Evolutionary conservation across 768 basidiomycete species (phyloP), one percentile per base, ranked within the genome.

Genomic region (Boletales sp.): DNA sequence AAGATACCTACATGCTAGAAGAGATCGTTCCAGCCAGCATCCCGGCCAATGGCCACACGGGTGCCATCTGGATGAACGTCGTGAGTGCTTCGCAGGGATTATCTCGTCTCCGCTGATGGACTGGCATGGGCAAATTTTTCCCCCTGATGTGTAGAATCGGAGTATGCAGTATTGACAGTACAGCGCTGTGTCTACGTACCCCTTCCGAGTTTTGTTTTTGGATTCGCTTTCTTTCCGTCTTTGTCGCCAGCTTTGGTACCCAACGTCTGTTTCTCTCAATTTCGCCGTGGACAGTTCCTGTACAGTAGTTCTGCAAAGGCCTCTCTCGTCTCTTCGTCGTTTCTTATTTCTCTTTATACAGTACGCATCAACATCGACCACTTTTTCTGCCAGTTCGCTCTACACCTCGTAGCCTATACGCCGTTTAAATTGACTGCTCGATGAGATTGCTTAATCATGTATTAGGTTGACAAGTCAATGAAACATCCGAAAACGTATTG

Each of bases 1-100:
- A 81, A 48, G 83, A 87, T 45, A 74, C 80, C 45, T 89, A 79
- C 57, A 79, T 87, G 73, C 74, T 82, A 34, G 87, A 87, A 61
- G 86, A 87, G 70, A 79, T 81, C 52, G 79, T 81, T 45, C 65
- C 65, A 39, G 63, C 65, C 21, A 66, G 60, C 40, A 40, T 56
- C 29, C 68, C 67, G n/a, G 47, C 55, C 49, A 66, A 59, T 41
- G 58, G 60, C n/a, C 61, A 69, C 46, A 36, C 67, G 29, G 65
- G 65, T 54, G 64, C 63, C 48, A 63, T 72, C 53, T 75, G 74
- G 80, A 69, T 74, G 67, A 70, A 69, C 39, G 69, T 72, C 48
- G 79, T 79, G 44, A 71, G 75, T 71, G 35, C 32, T 58, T 54
- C 58, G 50, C 56, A 56, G 56, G 37, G 55, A 59, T 54, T 61